Evolutionary conservation across 2,329 filamentous ascomycete species (phyloP), one percentile per base, ranked within the genome.

Genomic region (Xylaria sp.): DNA sequence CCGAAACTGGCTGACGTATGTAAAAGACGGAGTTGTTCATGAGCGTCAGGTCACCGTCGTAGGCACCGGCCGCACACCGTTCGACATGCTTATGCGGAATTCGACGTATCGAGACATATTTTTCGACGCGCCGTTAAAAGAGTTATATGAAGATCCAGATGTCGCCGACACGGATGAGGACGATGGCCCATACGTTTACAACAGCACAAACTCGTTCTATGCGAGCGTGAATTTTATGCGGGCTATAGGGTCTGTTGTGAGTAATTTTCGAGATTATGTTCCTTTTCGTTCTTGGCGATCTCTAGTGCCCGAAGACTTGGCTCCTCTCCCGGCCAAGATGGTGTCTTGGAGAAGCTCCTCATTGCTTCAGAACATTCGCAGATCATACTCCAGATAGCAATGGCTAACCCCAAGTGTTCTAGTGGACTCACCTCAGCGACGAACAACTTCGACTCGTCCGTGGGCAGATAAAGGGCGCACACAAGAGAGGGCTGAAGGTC

Each of bases 21-120:
- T 86, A 59, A 79, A 86, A 27, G 81, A 88, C 55, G 82, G 80
- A 17, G 74, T 79, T 17, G 74, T 90, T 2, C 76, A 85, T 42
- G 74, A 79, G 25, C 81, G 90, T 0, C 87, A 88, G 0, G 78
- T 93, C 39, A 93, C 90, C 0, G 85, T 93, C 1, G 89, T 93
- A 1, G 89, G 86, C 1, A 92, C 89, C 1, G 91, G 91, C 13
- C 86, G 86, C 69, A 85, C 87, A 0, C 87, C 85, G 0, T 89
- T 90, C 72, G 82, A 87, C 61, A 73, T 84, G 9, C 73, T 91
- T 10, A 78, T 83, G 3, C 76, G 79, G n/a, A 86, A 87, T 72
- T 71, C 78, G 5, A 86, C 83, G 1, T 83, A 86, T 68, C 81
- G 87, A 33, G 88, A 91, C 75, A 80, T 87, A 61, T 91, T 91